Evolutionary conservation across 2,329 filamentous ascomycete genomes (phyloP).

Genomic region (Grosmannia clavigera): DNA sequence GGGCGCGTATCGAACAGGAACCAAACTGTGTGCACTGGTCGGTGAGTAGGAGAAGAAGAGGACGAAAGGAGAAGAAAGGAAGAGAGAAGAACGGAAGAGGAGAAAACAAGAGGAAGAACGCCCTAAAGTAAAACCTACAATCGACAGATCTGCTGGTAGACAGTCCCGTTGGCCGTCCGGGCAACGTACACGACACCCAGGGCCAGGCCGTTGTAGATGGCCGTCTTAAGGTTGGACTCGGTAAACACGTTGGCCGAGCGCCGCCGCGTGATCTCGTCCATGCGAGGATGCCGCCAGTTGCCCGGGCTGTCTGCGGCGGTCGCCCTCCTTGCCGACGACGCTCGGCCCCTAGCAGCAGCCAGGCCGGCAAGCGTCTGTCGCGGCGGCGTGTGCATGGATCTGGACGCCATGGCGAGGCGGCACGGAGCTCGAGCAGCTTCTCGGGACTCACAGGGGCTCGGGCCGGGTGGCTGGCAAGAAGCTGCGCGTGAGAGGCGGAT

Average conservation of each 20-base stretch:
- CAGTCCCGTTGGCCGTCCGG: constrained; percentile 11
- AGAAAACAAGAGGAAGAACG: background rate
- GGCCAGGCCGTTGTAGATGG: constrained; percentile 52
- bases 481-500: no score
- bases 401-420: background rate
- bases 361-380: background rate
- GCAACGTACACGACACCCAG: constrained; percentile 18
- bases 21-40: constrained; percentile 19
- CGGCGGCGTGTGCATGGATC: constrained; percentile 1
- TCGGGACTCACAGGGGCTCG: no score
- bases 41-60: background rate
- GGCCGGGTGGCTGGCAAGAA: no score
- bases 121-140: constrained; percentile 19
- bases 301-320: constrained; percentile 47
- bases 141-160: constrained; percentile 22
- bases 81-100: background rate
- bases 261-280: constrained; percentile 75
- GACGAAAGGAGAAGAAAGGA: background rate
- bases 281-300: constrained; percentile 80
- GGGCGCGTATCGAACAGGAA: constrained; percentile 23
- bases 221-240: constrained; percentile 58
- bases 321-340: background rate
- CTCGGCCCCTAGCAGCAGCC: background rate
- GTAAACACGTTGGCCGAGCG: constrained; percentile 70
- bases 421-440: background rate